Evolutionary conservation across 1,284 basidiomycete genomes (phyloP), one percentile per base, ranked within the genome.

Genomic region (Gomphus sp.): DNA sequence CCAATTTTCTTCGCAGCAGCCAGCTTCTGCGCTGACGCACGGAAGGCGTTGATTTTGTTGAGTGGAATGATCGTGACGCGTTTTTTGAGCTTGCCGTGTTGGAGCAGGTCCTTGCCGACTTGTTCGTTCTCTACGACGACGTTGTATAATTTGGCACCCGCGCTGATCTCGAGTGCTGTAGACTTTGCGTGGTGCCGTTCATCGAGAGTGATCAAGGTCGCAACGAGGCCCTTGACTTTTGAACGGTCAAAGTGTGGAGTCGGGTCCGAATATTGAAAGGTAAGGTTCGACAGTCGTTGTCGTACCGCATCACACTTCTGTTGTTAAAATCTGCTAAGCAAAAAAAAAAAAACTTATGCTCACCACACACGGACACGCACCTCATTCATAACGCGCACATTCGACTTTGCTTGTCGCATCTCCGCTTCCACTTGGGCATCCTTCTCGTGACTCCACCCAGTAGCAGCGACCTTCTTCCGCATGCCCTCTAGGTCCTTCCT

Each of bases 191-290:
- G 85, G 68, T 94, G 84, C 54, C 80, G 74, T 31, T 81, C 73
- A 41, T 85, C 80, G 1, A 99, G 81, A 0, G 82, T 77, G 63
- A 98, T 84, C 22, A 98, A 80, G 22, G 85, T 86, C 0, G 89
- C 93, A n/a, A 95, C 87, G n/a, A 91, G 79, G 49, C 97, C 97
- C 68, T 96, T 96, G 67, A 99, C 95, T 64, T 88, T 87, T 28
- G 76, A 78, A 33, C 87, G 80, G 70, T 99, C 92, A 69, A 99
- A 99, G 67, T 84, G 81, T 4, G 89, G 85, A 45, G 80, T 75
- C 0, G 95, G 95, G 53, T 83, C 76, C 1, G 82, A 71, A 67
- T 98, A 99, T 55, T 87, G 80, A 72, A 99, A 98, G 69, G 92
- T 87, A 50, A 97, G 77, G 25, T 80, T 78, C 0, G 87, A 80